Evolutionary conservation across 129 eudicot genomes (phyloP).

Genomic region (Ambrosia artemisiifolia): DNA sequence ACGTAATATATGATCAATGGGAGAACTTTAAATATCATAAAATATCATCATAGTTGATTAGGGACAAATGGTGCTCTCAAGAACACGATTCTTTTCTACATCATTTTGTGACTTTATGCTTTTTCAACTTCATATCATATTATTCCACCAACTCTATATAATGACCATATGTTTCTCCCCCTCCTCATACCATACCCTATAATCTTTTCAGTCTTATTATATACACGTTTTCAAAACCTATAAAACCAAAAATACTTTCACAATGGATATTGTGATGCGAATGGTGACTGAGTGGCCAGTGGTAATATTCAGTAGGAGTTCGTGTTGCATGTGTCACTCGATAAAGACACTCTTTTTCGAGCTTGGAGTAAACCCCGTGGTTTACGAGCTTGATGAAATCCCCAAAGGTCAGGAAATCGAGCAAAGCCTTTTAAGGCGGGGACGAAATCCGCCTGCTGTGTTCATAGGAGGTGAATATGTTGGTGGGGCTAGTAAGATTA

Average conservation of each 20-base stretch:
- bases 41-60: conserved; percentile 3
- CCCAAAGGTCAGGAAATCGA: conserved; percentile 46
- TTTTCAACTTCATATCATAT: conserved; percentile 5
- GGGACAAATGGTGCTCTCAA: conserved; percentile 12
- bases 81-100: conserved; percentile 28
- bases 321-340: conserved; percentile 51
- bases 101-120: conserved; percentile 12
- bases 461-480: conserved; percentile 32
- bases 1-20: not conserved
- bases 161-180: conserved; percentile 16
- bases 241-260: not conserved
- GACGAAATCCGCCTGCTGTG: conserved; percentile 58
- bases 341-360: conserved; percentile 37
- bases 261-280: conserved; percentile 45
- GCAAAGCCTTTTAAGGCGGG: conserved; percentile 42
- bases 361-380: conserved; percentile 46
- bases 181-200: conserved; percentile 13
- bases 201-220: not conserved
- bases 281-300: conserved; percentile 46
- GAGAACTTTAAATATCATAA: not conserved
- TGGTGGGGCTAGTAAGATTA: conserved; percentile 29
- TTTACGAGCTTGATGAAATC: conserved; percentile 50
- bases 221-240: not conserved
- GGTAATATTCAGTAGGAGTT: conserved; percentile 53
- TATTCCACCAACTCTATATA: conserved; percentile 27